Conservation (phyloP, 768 basidiomycete genomes). For the Suillus subalutaceus region DNA sequence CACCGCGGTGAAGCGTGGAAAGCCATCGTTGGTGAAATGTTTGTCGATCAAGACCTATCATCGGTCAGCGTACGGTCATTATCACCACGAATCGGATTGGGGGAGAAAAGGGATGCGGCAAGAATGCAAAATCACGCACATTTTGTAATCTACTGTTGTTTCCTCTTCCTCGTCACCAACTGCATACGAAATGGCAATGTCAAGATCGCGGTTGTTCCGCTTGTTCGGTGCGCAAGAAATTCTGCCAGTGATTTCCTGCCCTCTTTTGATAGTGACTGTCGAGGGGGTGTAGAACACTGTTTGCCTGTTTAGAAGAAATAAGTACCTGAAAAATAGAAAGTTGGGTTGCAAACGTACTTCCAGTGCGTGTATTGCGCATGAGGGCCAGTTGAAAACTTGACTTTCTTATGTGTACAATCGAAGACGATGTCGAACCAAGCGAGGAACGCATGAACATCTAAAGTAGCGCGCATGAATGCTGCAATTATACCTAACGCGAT, state of each 20-base stretch:
- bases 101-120: slow-evolving; percentile 20
- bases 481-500: slow-evolving; percentile 5
- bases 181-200: slow-evolving; percentile 82
- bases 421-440: slow-evolving; percentile 99
- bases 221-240: slow-evolving; percentile 86
- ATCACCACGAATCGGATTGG: slow-evolving; percentile 16
- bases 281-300: slow-evolving; percentile 97
- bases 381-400: slow-evolving; percentile 95
- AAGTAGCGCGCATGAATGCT: slow-evolving; percentile 10
- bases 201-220: slow-evolving; percentile 93
- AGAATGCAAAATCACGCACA: slow-evolving; percentile 63
- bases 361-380: slow-evolving; percentile 96
- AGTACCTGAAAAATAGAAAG: not conserved
- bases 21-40: slow-evolving; percentile 1
- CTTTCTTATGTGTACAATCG: slow-evolving; percentile 93
- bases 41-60: slow-evolving; percentile 69
- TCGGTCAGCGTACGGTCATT: slow-evolving; percentile 58
- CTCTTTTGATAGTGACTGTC: slow-evolving; percentile 68
- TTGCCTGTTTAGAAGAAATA: slow-evolving; percentile 53
- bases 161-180: slow-evolving; percentile 30
- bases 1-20: not conserved
- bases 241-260: slow-evolving; percentile 71
- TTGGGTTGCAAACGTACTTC: slow-evolving; percentile 65
- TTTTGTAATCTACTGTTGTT: slow-evolving; percentile 70
- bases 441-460: slow-evolving; percentile 96